phyloP scores from a whole-genome alignment of 495 filamentous ascomycete species.

The Terfezia boudieri region DNA sequence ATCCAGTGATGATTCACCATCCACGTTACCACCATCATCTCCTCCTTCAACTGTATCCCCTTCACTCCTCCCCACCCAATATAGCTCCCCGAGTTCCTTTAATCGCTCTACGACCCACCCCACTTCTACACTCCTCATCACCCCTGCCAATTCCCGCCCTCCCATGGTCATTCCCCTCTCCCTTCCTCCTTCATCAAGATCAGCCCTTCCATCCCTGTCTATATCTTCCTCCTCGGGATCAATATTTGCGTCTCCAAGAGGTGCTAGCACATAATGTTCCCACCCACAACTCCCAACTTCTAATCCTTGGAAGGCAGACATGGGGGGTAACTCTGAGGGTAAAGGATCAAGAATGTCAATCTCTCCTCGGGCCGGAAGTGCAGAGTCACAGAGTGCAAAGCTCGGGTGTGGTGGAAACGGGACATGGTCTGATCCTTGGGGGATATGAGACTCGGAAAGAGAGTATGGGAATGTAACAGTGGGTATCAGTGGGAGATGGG shows the following conservation, averaged over 20 bases:
- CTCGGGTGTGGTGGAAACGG: slow-evolving; percentile 4
- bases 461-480: background rate
- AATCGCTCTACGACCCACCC: slow-evolving; percentile 17
- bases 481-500: background rate
- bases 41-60: slow-evolving; percentile 1
- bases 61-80: slow-evolving; percentile 6
- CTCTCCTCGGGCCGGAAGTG: slow-evolving; percentile 1
- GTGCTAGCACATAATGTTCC: slow-evolving; percentile 17
- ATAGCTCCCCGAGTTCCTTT: slow-evolving; percentile 17
- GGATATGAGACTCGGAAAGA: background rate
- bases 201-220: slow-evolving; percentile 1
- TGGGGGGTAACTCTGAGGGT: slow-evolving; percentile 14
- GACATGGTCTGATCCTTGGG: background rate
- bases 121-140: slow-evolving; percentile 15
- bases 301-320: slow-evolving; percentile 13
- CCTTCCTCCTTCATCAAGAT: slow-evolving; percentile 8
- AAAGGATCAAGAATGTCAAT: slow-evolving; percentile 5
- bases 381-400: slow-evolving; percentile 10
- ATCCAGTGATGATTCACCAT: background rate
- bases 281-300: slow-evolving; percentile 17
- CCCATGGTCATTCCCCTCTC: slow-evolving; percentile 13
- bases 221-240: slow-evolving; percentile 8
- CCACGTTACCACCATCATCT: slow-evolving; percentile 1
- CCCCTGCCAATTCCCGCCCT: slow-evolving; percentile 6
- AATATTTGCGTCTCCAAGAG: slow-evolving; percentile 13